Evolutionary conservation across 306 rosid species (phyloP).

Genomic region (Dalbergia cultrata): DNA sequence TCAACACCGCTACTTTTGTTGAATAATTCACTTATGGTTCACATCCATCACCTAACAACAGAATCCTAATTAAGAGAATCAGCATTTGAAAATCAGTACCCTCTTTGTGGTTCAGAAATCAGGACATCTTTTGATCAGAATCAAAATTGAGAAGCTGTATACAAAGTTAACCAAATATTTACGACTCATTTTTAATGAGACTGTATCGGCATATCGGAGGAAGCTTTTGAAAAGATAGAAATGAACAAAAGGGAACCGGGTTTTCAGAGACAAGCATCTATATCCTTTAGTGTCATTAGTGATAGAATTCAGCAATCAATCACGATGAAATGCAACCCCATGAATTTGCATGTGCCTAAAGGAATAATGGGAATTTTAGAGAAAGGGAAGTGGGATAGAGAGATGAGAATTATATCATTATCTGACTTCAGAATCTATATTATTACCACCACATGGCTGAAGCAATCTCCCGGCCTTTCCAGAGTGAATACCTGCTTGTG

Average conservation of each 20-base stretch:
- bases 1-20: not conserved
- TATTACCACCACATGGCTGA: slow-evolving; percentile 75
- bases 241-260: slow-evolving; percentile 9
- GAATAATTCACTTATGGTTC: slow-evolving; percentile 26
- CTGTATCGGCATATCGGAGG: not conserved
- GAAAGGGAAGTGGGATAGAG: not conserved
- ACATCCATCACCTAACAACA: slow-evolving; percentile 30
- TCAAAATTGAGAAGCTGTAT: slow-evolving; percentile 3
- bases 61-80: slow-evolving; percentile 31
- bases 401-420: slow-evolving; percentile 27
- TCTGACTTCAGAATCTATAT: slow-evolving; percentile 17
- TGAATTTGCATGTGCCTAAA: slow-evolving; percentile 16
- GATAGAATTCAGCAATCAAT: slow-evolving; percentile 29
- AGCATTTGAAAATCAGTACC: not conserved
- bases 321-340: slow-evolving; percentile 5
- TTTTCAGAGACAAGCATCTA: slow-evolving; percentile 26
- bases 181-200: slow-evolving; percentile 4
- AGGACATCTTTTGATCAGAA: not conserved
- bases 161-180: not conserved
- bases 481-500: slow-evolving; percentile 66
- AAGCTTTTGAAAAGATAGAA: slow-evolving; percentile 24
- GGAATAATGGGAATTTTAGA: not conserved
- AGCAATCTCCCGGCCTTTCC: slow-evolving; percentile 69
- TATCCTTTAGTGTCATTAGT: slow-evolving; percentile 6
- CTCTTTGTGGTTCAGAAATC: not conserved